Conservation (phyloP, 306 rosid species). For the Clitoria ternatea region DNA sequence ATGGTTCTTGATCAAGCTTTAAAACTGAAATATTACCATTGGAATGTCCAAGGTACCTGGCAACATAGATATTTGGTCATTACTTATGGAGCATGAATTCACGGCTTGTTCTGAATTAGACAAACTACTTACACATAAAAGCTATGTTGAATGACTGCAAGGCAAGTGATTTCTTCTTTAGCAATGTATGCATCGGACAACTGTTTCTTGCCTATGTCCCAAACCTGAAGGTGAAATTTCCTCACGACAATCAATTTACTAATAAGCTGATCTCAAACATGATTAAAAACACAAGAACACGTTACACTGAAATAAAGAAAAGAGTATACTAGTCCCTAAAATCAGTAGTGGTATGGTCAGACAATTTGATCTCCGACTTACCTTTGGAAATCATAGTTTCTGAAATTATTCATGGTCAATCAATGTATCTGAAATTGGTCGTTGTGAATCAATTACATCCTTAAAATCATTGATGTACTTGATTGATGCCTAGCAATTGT, state of each 20-base stretch:
- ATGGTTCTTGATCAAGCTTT: conserved; percentile 66
- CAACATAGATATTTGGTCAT: conserved; percentile 16
- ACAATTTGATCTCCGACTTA: no score
- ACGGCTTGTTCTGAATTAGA: conserved; percentile 3
- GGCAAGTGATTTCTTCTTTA: conserved; percentile 57
- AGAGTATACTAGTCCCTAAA: background rate
- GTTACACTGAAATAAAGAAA: background rate
- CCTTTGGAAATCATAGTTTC: no score
- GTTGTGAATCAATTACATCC: background rate
- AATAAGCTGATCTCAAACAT: background rate
- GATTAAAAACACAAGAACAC: background rate
- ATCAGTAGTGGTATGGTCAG: no score
- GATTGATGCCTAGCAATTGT: no score
- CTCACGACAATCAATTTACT: conserved; percentile 5
- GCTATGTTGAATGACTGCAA: conserved; percentile 54
- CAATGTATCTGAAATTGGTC: no score
- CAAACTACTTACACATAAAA: conserved; percentile 57
- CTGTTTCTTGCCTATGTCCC: conserved; percentile 71
- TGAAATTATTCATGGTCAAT: no score
- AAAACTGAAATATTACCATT: conserved; percentile 66
- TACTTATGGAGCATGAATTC: background rate
- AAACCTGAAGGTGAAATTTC: conserved; percentile 52
- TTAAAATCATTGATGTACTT: no score
- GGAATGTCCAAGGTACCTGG: conserved; percentile 76
- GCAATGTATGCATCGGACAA: conserved; percentile 43